phyloP scores from a whole-genome alignment of 2,329 filamentous ascomycete genomes.

The Daldinia sp. region DNA sequence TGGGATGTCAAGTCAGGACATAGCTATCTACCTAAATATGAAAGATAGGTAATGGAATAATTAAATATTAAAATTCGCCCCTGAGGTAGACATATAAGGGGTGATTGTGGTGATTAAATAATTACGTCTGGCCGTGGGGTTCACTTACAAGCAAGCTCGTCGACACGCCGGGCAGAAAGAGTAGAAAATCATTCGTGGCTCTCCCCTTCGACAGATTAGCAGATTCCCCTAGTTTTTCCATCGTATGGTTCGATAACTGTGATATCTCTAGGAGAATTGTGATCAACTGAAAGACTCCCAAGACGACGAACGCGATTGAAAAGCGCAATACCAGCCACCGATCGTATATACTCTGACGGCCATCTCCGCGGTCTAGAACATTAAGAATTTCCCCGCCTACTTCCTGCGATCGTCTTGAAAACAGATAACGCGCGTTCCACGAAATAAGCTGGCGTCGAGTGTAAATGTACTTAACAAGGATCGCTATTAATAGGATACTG shows the following conservation, averaged over 20 bases:
- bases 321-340: slow-evolving; percentile 56
- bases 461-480: slow-evolving; percentile 56
- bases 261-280: slow-evolving; percentile 52
- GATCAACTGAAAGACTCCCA: slow-evolving; percentile 53
- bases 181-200: slow-evolving; percentile 51
- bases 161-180: slow-evolving; percentile 51
- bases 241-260: slow-evolving; percentile 46
- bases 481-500: slow-evolving; percentile 53
- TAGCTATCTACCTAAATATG: not conserved
- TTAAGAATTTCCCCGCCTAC: slow-evolving; percentile 38
- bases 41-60: too few species aligned
- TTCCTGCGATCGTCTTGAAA: slow-evolving; percentile 44
- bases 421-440: slow-evolving; percentile 48
- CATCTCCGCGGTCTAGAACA: slow-evolving; percentile 35
- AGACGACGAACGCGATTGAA: slow-evolving; percentile 53
- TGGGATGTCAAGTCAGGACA: slow-evolving; percentile 25
- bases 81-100: not conserved
- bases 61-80: not conserved
- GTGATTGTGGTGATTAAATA: not conserved
- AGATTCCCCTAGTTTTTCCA: slow-evolving; percentile 42
- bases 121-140: not conserved
- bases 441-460: slow-evolving; percentile 51
- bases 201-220: slow-evolving; percentile 49
- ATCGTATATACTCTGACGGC: slow-evolving; percentile 53
- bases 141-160: slow-evolving; percentile 47